phyloP scores from a whole-genome alignment of 1,284 basidiomycete genomes.

The Ganoderma multipileum region DNA sequence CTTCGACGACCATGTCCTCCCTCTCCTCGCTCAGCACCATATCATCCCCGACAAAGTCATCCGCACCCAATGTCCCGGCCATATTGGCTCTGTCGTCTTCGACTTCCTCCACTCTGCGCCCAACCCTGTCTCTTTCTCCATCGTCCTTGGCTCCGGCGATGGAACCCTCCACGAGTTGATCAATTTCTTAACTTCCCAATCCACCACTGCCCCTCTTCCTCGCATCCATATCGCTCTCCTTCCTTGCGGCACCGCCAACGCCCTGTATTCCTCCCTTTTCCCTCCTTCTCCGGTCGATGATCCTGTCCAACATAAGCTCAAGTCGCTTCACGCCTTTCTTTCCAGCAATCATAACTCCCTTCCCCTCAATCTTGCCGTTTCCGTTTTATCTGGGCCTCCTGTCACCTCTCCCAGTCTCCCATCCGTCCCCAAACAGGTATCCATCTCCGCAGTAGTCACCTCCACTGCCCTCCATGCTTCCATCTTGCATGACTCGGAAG shows the following conservation, averaged over 20 bases:
- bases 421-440: constrained; percentile 32
- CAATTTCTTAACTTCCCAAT: constrained; percentile 56
- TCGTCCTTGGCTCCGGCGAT: constrained; percentile 85
- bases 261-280: constrained; percentile 78
- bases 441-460: constrained; percentile 67
- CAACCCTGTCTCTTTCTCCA: constrained; percentile 36
- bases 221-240: constrained; percentile 58
- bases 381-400: constrained; percentile 51
- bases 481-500: constrained; percentile 85
- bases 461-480: constrained; percentile 90
- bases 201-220: constrained; percentile 25
- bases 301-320: constrained; percentile 52
- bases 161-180: constrained; percentile 91
- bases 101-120: constrained; percentile 42
- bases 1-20: constrained; percentile 66
- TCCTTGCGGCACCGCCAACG: constrained; percentile 94
- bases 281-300: constrained; percentile 43
- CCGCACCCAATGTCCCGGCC: constrained; percentile 57
- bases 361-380: constrained; percentile 66
- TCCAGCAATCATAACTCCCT: constrained; percentile 41
- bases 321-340: constrained; percentile 60
- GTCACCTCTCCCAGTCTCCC: constrained; percentile 19
- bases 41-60: constrained; percentile 49
- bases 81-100: constrained; percentile 65
- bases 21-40: constrained; percentile 58